Evolutionary conservation across 1,284 basidiomycete species (phyloP), one percentile per base, ranked within the genome.

Genomic region (Exobasidium rhododendri): DNA sequence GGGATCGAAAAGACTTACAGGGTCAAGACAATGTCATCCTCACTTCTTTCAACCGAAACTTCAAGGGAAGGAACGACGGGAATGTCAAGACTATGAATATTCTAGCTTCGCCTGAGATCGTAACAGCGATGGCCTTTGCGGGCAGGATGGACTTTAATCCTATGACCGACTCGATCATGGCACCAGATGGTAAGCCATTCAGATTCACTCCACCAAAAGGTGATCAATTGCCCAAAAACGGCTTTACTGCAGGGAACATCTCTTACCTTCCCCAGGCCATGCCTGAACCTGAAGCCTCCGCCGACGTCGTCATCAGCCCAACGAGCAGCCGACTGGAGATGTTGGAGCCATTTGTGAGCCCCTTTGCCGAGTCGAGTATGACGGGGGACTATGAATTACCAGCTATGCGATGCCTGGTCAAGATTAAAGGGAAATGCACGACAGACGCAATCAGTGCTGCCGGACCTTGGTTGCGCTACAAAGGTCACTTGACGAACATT

Each of bases 21-120:
- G 89, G 86, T 59, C 89, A 97, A 81, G 90, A 97, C 78, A 98
- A 98, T 78, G 91, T 93, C 28, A 98, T 98, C 72, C 82, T 98
- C 56, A 97, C 96, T 2, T 96, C 92, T 47, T 98, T 97, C 84
- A 99, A 99, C 83, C 87, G 92, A 43, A 91, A 98, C 83, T 98
- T 99, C 85, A 93, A 92, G 81, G 93, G 91, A 1, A 87, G 96
- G 69, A 98, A 98, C 81, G 96, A 99, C 78, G 96, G 94, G 45
- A 98, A 98, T 81, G 84, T 86, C 64, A 84, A 89, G 68, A 98
- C 94, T 20, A 94, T 96, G 92, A 97, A 98, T 82, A 96, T 99
- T 84, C 86, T 99, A 59, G 93, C 94, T 20, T 97, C 94, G 6
- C 96, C 96, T 0, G 96, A 94, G 60, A 85, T 97, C 63, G 96